Percentiles rank a stretch among this genome's conserved stretches.
phyloP scores from a whole-genome alignment of 345 rosid genomes.

The Zanthoxylum bungeanum region DNA sequence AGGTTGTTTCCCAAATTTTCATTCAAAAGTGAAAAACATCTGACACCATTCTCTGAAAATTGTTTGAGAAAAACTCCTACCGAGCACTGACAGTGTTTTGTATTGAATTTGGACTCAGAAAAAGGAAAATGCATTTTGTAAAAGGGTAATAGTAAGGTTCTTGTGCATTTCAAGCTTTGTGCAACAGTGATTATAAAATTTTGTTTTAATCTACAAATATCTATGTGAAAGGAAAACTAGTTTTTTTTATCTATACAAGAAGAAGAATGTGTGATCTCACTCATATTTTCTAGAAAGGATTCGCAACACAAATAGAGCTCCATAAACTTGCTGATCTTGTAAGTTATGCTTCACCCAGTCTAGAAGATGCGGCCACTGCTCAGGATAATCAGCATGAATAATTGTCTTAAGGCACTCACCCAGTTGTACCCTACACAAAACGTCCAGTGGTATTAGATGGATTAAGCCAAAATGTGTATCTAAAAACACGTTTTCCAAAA shows the following conservation, averaged over 20 bases:
- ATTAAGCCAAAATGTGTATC: background rate
- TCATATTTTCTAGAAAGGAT: constrained; percentile 97
- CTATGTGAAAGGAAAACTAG: background rate
- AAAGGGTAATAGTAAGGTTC: background rate
- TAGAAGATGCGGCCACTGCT: constrained; percentile 95
- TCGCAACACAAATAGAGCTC: constrained; percentile 86
- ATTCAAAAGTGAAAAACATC: background rate
- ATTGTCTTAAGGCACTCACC: constrained; percentile 98
- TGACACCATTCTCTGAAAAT: background rate
- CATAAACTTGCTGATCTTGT: constrained; percentile 88
- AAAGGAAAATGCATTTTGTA: background rate
- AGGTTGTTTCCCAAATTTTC: background rate
- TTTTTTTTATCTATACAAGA: background rate
- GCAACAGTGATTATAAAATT: background rate
- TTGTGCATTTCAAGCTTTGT: background rate
- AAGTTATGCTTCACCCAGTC: constrained; percentile 93
- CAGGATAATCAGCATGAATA: constrained; percentile 94
- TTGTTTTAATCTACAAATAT: background rate
- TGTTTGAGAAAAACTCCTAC: background rate
- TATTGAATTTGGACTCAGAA: background rate
- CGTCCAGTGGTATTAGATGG: background rate
- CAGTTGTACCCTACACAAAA: constrained; percentile 73
- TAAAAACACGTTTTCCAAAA: background rate
- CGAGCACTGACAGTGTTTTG: background rate
- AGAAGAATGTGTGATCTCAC: constrained; percentile 37